Evolutionary conservation across 2,329 filamentous ascomycete genomes (phyloP), one percentile per base, ranked within the genome.

Genomic region (Fusarium protoensiforme): DNA sequence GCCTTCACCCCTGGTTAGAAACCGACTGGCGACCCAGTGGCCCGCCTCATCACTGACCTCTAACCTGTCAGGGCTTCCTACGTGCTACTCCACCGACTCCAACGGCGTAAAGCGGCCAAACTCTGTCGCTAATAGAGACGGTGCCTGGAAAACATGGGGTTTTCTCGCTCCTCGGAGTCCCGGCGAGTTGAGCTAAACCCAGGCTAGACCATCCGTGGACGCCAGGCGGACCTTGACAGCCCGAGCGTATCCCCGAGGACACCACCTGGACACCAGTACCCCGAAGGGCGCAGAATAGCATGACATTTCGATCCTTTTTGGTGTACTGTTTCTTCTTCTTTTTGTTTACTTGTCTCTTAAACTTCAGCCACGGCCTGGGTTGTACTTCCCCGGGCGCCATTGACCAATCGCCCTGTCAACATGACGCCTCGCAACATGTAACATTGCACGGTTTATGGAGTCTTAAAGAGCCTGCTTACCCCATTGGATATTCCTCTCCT

Each of bases 361-460:
- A 29, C 54, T 58, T 58, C 35, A 39, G 54, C 54, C 54, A 58
- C 35, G 54, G 22, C 16, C 14, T 35, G 20, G 14, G 14, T 27
- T 24, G 35, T 27, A 20, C 64, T 62, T 68, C 64, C 54, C 59
- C 36, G 51, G 46, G 65, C 57, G 51, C 59, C 57, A 70, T 70
- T 72, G 69, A 70, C 69, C 69, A 72, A 70, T 72, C 69, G 66
- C 31, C 56, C 69, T 41, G 22, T 38, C 48, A 68, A 65, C 14
- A 65, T 69, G 68, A 53, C 43, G 65, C 57, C 46, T 53, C 69
- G 64, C 60, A 66, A 61, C 61, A 36, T 58, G 33, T 16, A 38
- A 36, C 54, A 24, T 53, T 53, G 46, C 27, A 53, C 27, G 20
- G 57, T 41, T 27, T 27, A 43, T 35, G n/a, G 38, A 22, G 24